A percentile compares a stretch with the other conserved stretches of the same genome.
Evolutionary conservation across 495 filamentous ascomycete genomes (phyloP).

Genomic region (Margaritispora aquatica): DNA sequence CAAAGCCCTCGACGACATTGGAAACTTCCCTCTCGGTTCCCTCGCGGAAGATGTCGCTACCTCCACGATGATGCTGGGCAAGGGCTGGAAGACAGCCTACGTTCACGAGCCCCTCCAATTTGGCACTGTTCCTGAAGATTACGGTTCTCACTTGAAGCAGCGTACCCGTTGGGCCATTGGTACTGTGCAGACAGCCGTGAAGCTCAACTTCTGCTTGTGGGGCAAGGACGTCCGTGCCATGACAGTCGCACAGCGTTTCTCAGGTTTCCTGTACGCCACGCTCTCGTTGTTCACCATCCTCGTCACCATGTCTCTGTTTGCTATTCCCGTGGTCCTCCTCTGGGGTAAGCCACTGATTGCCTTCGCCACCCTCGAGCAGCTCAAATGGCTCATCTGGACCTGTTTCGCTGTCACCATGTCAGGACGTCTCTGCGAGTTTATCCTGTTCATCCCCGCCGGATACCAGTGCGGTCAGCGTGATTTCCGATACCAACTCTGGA

Average conservation of each 20-base stretch:
- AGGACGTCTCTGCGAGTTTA: constrained; percentile 36
- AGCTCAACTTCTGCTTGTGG: constrained; percentile 40
- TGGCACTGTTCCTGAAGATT: constrained; percentile 43
- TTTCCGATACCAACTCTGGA: constrained; percentile 37
- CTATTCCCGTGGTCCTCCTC: constrained; percentile 38
- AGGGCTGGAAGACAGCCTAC: constrained; percentile 44
- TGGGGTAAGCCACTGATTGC: constrained; percentile 36
- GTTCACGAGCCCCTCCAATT: constrained; percentile 45
- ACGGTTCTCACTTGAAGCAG: constrained; percentile 42
- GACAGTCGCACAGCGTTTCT: constrained; percentile 9
- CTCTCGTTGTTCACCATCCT: constrained; percentile 35
- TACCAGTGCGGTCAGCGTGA: constrained; percentile 38
- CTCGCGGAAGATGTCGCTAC: constrained; percentile 44
- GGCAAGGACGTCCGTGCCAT: constrained; percentile 32
- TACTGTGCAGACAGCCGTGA: constrained; percentile 37
- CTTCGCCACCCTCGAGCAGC: constrained; percentile 32
- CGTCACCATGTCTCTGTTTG: constrained; percentile 33
- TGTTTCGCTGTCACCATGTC: constrained; percentile 33
- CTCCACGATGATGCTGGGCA: constrained; percentile 38
- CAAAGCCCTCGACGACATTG: constrained; percentile 42
- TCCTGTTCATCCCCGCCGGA: constrained; percentile 36
- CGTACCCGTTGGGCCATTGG: constrained; percentile 41
- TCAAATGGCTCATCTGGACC: constrained; percentile 39
- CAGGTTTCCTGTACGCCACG: constrained; percentile 34
- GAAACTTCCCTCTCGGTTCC: constrained; percentile 39